phyloP scores from a whole-genome alignment of 2,329 filamentous ascomycete genomes.

The Apiospora koreana region DNA sequence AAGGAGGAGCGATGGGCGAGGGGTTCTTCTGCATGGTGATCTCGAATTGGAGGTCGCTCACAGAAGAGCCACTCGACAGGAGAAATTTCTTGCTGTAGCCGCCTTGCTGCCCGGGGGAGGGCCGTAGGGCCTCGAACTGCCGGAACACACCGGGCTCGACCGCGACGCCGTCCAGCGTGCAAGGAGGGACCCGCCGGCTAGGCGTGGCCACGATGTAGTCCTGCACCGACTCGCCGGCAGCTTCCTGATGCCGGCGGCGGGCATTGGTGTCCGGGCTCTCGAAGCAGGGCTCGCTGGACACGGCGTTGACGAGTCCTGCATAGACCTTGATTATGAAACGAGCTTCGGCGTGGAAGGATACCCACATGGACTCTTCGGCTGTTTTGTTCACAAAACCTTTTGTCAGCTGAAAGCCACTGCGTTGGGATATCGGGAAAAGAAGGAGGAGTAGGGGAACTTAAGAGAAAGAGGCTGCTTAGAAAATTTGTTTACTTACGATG shows the following conservation, averaged over 20 bases:
- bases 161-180: background rate
- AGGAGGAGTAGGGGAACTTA: no score
- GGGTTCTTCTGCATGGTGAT: background rate
- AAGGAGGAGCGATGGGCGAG: background rate
- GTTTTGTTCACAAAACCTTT: background rate
- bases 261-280: slow-evolving; percentile 22
- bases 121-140: background rate
- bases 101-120: background rate
- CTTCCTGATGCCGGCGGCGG: background rate
- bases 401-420: background rate
- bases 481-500: background rate
- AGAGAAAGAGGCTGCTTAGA: background rate
- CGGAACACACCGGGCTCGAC: background rate
- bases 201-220: background rate
- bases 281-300: slow-evolving; percentile 36
- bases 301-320: slow-evolving; percentile 40
- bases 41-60: background rate
- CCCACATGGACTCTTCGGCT: slow-evolving; percentile 42
- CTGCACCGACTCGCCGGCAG: background rate
- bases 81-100: background rate
- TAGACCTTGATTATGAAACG: slow-evolving; percentile 42
- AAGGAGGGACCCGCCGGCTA: background rate
- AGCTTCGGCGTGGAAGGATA: slow-evolving; percentile 27
- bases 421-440: background rate
- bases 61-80: background rate